phyloP scores from a whole-genome alignment of 2,329 filamentous ascomycete genomes.

The Amesomyces nigricolor region DNA sequence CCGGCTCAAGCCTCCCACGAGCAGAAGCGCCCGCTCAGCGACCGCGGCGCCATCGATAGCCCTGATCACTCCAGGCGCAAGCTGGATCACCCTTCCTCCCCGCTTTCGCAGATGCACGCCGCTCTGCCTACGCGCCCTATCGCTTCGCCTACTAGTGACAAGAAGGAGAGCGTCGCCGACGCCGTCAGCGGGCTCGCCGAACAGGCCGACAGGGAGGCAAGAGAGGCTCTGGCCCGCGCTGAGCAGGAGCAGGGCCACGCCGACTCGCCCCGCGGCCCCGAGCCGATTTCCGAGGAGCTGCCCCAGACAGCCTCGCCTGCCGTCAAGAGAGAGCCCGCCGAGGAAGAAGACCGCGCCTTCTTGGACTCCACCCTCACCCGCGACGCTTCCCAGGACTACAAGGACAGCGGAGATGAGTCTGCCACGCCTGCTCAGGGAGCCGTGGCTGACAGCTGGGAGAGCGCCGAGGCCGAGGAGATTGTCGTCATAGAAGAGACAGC shows the following conservation, averaged over 20 bases:
- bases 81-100: constrained; percentile 30
- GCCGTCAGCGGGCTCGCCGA: constrained; percentile 61
- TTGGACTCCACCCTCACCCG: constrained; percentile 50
- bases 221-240: constrained; percentile 57
- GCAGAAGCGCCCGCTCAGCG: constrained; percentile 36
- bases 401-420: constrained; percentile 49
- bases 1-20: constrained; percentile 39
- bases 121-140: constrained; percentile 6
- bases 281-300: constrained; percentile 46
- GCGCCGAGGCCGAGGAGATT: constrained; percentile 67
- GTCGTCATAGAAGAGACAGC: constrained; percentile 59
- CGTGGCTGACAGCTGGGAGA: constrained; percentile 88
- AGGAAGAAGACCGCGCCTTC: constrained; percentile 46
- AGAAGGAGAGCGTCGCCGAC: constrained; percentile 64
- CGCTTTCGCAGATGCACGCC: constrained; percentile 23
- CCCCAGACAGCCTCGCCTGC: constrained; percentile 42
- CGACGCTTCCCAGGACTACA: constrained; percentile 46
- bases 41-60: constrained; percentile 40
- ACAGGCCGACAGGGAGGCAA: constrained; percentile 49
- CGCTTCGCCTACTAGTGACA: constrained; percentile 26
- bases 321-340: constrained; percentile 50
- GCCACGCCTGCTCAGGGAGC: constrained; percentile 52
- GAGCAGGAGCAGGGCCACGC: constrained; percentile 45
- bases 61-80: constrained; percentile 38
- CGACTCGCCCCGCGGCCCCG: constrained; percentile 44